A percentile compares a stretch with the other conserved stretches of the same genome.
These are phyloP conservation scores for Penicillium canescens DNA, from an alignment of 495 filamentous ascomycete species.

Conservation along the genomic window DNA sequence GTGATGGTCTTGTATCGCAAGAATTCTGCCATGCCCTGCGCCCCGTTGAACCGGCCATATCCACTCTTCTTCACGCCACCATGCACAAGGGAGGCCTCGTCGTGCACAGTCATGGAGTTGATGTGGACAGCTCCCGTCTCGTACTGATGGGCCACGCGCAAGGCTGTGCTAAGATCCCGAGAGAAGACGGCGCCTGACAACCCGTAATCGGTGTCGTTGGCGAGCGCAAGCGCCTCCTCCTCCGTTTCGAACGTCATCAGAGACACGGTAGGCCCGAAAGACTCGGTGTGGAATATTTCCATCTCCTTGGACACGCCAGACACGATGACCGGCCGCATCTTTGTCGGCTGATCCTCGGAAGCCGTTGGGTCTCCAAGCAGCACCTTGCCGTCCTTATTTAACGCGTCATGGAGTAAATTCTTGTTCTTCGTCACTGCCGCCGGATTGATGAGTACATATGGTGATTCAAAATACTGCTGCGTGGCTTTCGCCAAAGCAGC, in stretches of 20 bases:
- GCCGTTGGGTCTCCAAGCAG: conserved; percentile 56
- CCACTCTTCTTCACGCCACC: conserved; percentile 75
- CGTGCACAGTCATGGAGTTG: conserved; percentile 77
- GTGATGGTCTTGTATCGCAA: no score
- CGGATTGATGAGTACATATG: conserved; percentile 61
- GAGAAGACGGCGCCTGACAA: no score
- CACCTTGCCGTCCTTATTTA: conserved; percentile 66
- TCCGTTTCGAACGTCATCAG: conserved; percentile 45
- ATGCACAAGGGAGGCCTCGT: conserved; percentile 70
- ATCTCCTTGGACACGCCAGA: conserved; percentile 69
- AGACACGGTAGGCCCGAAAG: conserved; percentile 76
- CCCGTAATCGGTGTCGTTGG: conserved; percentile 54
- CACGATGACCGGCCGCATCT: conserved; percentile 72
- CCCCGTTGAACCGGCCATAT: conserved; percentile 66
- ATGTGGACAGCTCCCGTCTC: conserved; percentile 78
- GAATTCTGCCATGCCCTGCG: no score
- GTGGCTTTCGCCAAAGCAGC: neutral
- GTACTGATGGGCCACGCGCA: no score
- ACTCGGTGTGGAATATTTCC: conserved; percentile 79
- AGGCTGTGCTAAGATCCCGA: no score
- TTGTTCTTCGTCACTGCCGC: conserved; percentile 66
- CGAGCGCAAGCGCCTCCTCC: conserved; percentile 46
- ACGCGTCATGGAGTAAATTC: conserved; percentile 62
- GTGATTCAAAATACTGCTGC: no score
- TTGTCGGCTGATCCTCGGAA: conserved; percentile 45